Evolutionary conservation across 257 asterid species (phyloP).

Genomic region (Ocimum tenuiflorum): DNA sequence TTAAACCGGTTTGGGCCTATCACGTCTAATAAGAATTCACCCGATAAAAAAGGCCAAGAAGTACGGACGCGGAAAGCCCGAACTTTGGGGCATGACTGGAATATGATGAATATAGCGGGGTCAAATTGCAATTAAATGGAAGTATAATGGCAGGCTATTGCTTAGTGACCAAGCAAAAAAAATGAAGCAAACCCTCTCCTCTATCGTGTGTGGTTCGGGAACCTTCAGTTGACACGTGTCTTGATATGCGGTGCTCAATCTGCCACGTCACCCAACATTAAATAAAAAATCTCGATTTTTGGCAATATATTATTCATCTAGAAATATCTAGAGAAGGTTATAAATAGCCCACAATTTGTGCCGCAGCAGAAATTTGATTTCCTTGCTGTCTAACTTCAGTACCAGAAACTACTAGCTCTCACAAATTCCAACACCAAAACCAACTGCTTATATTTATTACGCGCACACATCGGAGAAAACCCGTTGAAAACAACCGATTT

Average conservation of each 20-base stretch:
- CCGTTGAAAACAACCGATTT: background rate
- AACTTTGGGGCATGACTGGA: slow-evolving; percentile 9
- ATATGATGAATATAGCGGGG: slow-evolving; percentile 17
- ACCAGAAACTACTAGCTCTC: background rate
- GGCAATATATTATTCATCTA: too few relatives aligned
- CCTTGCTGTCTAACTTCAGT: background rate
- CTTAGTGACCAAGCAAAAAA: slow-evolving; percentile 33
- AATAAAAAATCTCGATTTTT: slow-evolving; percentile 13
- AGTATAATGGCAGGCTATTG: background rate
- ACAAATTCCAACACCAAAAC: background rate
- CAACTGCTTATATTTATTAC: background rate
- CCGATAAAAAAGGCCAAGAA: background rate
- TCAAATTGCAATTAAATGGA: background rate
- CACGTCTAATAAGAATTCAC: background rate
- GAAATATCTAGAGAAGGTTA: slow-evolving; percentile 44
- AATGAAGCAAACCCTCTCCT: slow-evolving; percentile 7
- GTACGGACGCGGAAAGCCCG: background rate
- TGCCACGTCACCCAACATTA: slow-evolving; percentile 31
- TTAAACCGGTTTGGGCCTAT: background rate
- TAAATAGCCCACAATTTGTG: slow-evolving; percentile 21
- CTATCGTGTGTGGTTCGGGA: slow-evolving; percentile 25
- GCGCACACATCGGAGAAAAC: background rate
- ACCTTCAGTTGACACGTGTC: slow-evolving; percentile 39
- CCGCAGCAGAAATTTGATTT: background rate
- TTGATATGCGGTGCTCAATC: background rate